A percentile compares a stretch with the other conserved stretches of the same genome.
Evolutionary conservation across 306 rosid genomes (phyloP).

Genomic region (Datisca glomerata): DNA sequence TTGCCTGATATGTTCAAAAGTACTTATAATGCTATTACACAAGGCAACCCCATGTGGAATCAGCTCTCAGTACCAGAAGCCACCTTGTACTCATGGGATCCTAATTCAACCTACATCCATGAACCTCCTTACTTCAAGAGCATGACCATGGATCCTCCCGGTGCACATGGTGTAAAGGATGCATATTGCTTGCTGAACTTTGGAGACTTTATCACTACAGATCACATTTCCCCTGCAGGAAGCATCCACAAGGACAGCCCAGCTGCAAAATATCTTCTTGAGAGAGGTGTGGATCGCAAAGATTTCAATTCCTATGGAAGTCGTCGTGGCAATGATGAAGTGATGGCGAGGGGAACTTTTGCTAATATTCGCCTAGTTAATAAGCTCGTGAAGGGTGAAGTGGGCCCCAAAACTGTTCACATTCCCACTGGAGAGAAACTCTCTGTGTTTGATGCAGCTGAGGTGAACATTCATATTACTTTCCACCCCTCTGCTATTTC

Average conservation of each 20-base stretch:
- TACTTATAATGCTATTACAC: slow-evolving; percentile 74
- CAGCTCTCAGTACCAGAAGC: slow-evolving; percentile 68
- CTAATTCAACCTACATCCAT: slow-evolving; percentile 73
- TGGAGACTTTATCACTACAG: slow-evolving; percentile 87
- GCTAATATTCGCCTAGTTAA: slow-evolving; percentile 85
- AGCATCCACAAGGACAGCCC: slow-evolving; percentile 93
- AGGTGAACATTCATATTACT: too few relatives aligned
- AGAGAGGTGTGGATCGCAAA: slow-evolving; percentile 68
- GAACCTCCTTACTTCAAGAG: slow-evolving; percentile 78
- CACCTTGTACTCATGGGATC: slow-evolving; percentile 77
- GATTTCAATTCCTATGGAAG: slow-evolving; percentile 95
- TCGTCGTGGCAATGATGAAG: slow-evolving; percentile 87
- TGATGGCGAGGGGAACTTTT: slow-evolving; percentile 89
- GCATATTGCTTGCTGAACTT: slow-evolving; percentile 88
- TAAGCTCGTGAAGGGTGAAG: slow-evolving; percentile 78
- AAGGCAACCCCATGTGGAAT: slow-evolving; percentile 94
- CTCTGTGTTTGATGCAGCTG: slow-evolving; percentile 71
- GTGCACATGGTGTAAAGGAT: slow-evolving; percentile 60
- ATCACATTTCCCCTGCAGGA: slow-evolving; percentile 95
- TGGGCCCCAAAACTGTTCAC: slow-evolving; percentile 82
- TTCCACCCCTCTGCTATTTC: too few relatives aligned
- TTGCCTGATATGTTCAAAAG: slow-evolving; percentile 79
- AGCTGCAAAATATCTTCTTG: slow-evolving; percentile 71
- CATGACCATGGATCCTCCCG: slow-evolving; percentile 89
- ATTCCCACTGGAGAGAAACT: slow-evolving; percentile 80